phyloP scores from a whole-genome alignment of 106 monocot species.

The Vanilla planifolia region DNA sequence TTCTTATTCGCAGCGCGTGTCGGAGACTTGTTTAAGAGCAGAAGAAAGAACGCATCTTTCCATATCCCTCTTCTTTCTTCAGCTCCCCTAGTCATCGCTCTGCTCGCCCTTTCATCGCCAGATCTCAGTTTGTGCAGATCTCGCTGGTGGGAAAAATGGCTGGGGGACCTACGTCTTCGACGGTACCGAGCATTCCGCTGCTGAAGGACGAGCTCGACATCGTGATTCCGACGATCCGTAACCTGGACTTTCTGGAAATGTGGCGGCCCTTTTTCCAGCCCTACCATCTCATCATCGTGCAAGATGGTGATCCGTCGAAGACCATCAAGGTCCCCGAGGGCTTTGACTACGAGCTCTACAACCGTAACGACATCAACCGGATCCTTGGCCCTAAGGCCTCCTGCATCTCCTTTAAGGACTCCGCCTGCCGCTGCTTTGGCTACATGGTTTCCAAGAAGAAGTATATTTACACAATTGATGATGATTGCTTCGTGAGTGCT shows the following conservation, averaged over 20 bases:
- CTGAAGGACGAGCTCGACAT: slow-evolving; percentile 63
- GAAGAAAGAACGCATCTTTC: too few species aligned
- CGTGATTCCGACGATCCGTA: slow-evolving; percentile 68
- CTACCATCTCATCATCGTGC: slow-evolving; percentile 86
- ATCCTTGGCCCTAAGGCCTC: slow-evolving; percentile 81
- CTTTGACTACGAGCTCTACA: slow-evolving; percentile 87
- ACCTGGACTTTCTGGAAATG: slow-evolving; percentile 81
- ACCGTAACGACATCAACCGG: slow-evolving; percentile 80
- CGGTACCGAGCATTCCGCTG: slow-evolving; percentile 26
- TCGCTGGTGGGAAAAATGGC: slow-evolving; percentile 7
- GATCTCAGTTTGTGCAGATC: too few species aligned
- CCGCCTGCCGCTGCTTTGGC: slow-evolving; percentile 85
- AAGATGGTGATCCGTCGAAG: slow-evolving; percentile 73
- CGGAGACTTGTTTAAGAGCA: too few species aligned
- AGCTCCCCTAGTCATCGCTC: too few species aligned
- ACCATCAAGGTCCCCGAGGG: slow-evolving; percentile 72
- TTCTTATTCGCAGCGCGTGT: too few species aligned
- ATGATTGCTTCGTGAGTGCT: slow-evolving; percentile 82
- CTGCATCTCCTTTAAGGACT: slow-evolving; percentile 95
- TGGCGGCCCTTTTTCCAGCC: slow-evolving; percentile 84
- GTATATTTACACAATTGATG: slow-evolving; percentile 92
- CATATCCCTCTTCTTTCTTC: too few species aligned
- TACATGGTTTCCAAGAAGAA: slow-evolving; percentile 95
- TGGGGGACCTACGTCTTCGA: not conserved
- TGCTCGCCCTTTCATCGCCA: too few species aligned